Conservation (phyloP, 345 rosid genomes). For the Eucalyptus cladocalyx region DNA sequence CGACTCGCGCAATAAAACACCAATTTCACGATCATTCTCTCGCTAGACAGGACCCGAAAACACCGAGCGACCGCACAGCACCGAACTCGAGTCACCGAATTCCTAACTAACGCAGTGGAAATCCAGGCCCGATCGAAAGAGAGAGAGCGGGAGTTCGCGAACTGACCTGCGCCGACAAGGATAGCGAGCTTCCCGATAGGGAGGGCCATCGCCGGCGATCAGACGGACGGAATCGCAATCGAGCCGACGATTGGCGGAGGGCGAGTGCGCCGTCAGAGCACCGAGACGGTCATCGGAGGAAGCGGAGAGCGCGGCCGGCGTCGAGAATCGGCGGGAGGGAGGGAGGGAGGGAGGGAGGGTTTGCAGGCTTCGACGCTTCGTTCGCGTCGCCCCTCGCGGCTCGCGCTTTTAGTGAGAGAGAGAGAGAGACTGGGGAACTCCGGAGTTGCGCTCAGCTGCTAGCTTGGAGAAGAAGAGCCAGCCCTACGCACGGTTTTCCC, state of each 20-base stretch:
- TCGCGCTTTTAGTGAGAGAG: not conserved
- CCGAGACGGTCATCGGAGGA: not conserved
- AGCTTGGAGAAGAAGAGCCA: not conserved
- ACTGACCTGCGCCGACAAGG: conserved; percentile 55
- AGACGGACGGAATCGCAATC: not conserved
- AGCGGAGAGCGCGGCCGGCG: not conserved
- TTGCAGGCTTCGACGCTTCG: not conserved
- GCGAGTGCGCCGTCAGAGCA: not conserved
- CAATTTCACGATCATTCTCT: not conserved
- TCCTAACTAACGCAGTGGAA: not conserved
- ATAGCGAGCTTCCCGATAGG: conserved; percentile 46
- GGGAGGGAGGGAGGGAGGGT: not conserved
- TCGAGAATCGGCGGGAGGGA: not conserved
- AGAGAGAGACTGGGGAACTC: not conserved
- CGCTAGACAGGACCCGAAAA: not conserved
- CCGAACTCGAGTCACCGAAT: not conserved
- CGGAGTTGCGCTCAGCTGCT: not conserved
- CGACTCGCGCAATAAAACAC: not conserved
- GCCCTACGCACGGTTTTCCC: not conserved
- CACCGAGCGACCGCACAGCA: not conserved
- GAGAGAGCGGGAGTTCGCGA: not conserved
- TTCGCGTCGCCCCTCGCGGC: not conserved
- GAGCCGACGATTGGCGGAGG: not conserved
- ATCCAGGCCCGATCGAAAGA: not conserved
- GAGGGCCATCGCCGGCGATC: conserved; percentile 26